These are phyloP conservation scores for Sphaerosporella brunnea DNA, from an alignment of 495 filamentous ascomycete genomes.

Conservation along the genomic window DNA sequence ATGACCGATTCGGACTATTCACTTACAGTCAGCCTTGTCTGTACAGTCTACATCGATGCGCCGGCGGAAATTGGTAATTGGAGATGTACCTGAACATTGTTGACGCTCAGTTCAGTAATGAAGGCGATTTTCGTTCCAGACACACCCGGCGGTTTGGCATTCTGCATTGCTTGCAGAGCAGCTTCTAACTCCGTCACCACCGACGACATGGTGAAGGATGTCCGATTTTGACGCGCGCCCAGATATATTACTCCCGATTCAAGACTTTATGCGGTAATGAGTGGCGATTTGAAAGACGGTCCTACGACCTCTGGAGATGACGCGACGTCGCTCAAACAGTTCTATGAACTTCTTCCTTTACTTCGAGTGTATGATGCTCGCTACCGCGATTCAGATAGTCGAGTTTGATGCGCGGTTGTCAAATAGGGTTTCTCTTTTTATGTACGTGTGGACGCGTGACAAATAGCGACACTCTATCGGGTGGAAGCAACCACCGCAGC, in stretches of 20 bases:
- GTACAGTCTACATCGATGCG: no score
- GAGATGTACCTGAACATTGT: constrained; percentile 77
- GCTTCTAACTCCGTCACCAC: constrained; percentile 76
- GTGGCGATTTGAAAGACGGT: not conserved
- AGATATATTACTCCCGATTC: constrained; percentile 1
- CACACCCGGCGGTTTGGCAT: constrained; percentile 80
- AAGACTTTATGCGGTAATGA: not conserved
- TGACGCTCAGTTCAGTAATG: constrained; percentile 68
- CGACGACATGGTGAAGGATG: constrained; percentile 33
- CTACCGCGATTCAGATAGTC: not conserved
- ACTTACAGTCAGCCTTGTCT: no score
- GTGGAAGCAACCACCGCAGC: not conserved
- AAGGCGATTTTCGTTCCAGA: constrained; percentile 74
- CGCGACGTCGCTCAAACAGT: not conserved
- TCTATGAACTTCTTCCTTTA: not conserved
- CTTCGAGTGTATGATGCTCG: constrained; percentile 2
- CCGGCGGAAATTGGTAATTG: constrained; percentile 11
- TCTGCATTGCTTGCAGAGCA: constrained; percentile 76
- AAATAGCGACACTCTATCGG: no score
- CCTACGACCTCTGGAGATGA: constrained; percentile 2
- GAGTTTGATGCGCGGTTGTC: not conserved
- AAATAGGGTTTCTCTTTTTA: constrained; percentile 2
- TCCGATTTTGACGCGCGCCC: not conserved
- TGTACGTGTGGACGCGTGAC: constrained; percentile 6
- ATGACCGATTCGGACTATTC: constrained; percentile 81